Evolutionary conservation across 1,139 yeast genomes (phyloP).

Genomic region (Candida sp.): DNA sequence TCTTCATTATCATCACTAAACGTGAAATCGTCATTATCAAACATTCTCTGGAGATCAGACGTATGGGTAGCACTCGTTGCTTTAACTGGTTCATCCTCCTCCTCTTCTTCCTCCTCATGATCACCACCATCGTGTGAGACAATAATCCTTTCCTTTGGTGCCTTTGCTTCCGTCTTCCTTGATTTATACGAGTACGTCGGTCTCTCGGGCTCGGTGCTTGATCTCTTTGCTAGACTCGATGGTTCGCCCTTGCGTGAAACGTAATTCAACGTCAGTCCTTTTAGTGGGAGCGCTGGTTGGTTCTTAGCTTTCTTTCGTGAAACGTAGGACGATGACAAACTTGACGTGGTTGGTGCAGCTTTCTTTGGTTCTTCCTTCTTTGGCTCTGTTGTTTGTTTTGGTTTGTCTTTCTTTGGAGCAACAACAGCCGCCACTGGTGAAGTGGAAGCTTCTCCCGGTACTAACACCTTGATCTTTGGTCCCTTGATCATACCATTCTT

Average conservation of each 20-base stretch:
- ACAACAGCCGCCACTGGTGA: not conserved
- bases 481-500: conserved; percentile 40
- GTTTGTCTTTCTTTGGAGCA: not conserved
- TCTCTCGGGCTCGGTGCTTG: conserved; percentile 15
- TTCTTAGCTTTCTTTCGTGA: conserved; percentile 25
- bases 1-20: conserved; percentile 21
- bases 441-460: conserved; percentile 8
- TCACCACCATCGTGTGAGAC: conserved; percentile 27
- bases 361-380: conserved; percentile 3
- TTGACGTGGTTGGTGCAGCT: conserved; percentile 18
- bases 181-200: conserved; percentile 40
- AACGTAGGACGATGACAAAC: conserved; percentile 29
- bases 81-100: conserved; percentile 1
- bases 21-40: conserved; percentile 16
- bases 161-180: conserved; percentile 32
- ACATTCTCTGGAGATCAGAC: conserved; percentile 20
- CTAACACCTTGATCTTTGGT: conserved; percentile 23
- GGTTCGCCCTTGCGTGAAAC: conserved; percentile 26
- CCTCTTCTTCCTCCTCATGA: conserved; percentile 16
- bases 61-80: conserved; percentile 10
- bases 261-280: conserved; percentile 16
- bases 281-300: conserved; percentile 3
- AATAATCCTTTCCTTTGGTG: conserved; percentile 42
- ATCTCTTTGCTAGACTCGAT: conserved; percentile 13
- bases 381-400: not conserved